Evolutionary conservation across 768 basidiomycete genomes (phyloP).

Genomic region (Russula dissimulans): DNA sequence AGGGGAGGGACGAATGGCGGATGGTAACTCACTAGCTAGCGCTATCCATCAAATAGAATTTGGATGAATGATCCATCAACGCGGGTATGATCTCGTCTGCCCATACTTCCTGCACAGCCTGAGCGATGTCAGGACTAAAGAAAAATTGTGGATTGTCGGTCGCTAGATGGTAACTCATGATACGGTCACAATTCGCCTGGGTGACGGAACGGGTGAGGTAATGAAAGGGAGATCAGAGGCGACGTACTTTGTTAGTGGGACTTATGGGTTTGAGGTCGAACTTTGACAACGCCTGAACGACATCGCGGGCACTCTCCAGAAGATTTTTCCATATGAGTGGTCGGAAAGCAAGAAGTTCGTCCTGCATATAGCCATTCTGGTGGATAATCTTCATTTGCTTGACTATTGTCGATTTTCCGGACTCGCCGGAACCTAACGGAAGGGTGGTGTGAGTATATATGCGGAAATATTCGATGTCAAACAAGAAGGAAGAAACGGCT

Average conservation of each 20-base stretch:
- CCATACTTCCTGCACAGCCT: constrained; percentile 61
- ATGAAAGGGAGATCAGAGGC: background rate
- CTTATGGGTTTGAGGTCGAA: constrained; percentile 70
- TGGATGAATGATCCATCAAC: constrained; percentile 49
- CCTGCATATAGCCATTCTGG: constrained; percentile 75
- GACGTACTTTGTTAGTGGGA: constrained; percentile 49
- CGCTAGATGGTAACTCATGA: constrained; percentile 43
- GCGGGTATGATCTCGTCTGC: constrained; percentile 49
- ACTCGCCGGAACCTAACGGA: constrained; percentile 78
- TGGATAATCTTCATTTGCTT: constrained; percentile 99
- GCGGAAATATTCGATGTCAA: background rate
- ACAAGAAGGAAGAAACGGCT: background rate
- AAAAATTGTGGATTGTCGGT: constrained; percentile 34
- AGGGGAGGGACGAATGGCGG: background rate
- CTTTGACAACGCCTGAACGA: constrained; percentile 81
- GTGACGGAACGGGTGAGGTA: constrained; percentile 13
- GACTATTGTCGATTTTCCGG: constrained; percentile 91
- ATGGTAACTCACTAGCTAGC: constrained; percentile 66
- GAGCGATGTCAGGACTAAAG: constrained; percentile 52
- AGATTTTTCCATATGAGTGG: constrained; percentile 80
- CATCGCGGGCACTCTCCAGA: constrained; percentile 78
- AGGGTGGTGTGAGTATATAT: background rate
- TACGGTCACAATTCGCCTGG: constrained; percentile 44
- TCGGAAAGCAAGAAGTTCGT: constrained; percentile 70
- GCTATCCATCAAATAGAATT: constrained; percentile 95